Base-by-base conservation (phyloP, 495 filamentous ascomycete genomes). In the Xylaria curta region DNA sequence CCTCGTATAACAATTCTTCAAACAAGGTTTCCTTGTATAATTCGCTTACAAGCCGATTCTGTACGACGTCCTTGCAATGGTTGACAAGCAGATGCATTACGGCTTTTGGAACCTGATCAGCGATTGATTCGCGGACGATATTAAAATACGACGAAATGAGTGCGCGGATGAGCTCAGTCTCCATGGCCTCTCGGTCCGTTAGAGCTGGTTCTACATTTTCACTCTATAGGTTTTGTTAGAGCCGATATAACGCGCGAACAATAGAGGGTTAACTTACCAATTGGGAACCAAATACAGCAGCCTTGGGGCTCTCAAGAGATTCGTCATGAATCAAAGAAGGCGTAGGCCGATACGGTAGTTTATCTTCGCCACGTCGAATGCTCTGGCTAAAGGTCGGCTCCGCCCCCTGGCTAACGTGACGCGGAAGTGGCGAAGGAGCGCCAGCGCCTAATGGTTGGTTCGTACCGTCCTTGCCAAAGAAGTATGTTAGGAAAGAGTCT, bases 41-140 rank as follows among this genome's bases (percentile, higher is more conserved):
- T 78, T 98, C 93, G 76, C 92, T 97, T 49, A 99, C 96, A 13
- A 99, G 89, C 47, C 96, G 88, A 80, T 99, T 99, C 81, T 99
- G 96, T 40, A 99, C 94, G 5, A 93, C 95, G 73, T 99, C 96
- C 80, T 98, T 99, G 81, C 93, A 96, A 83, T 97, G 93, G 82
- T 99, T 98, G 75, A 99, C 96, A 58, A 99, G 89, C 13, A 99
- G 90, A 78, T 99, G 96, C 96, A 99, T 99, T 75, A 99, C 92
- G 1, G 96, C 96, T 83, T 99, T 99, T 60, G 96, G 96, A 24
- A 99, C 97, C 81, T 98, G 95, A 77, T 99, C 96, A 31, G 95
- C 95, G 75, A 98, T 97, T 47, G 93, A 94, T 79, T 99, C 96
- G 66, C 96, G 92, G 13, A 99, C 96, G 74, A 99, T 99, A 77